These are phyloP conservation scores for Cercospora sp. DNA, from an alignment of 2,329 filamentous ascomycete genomes.

Conservation along the genomic window DNA sequence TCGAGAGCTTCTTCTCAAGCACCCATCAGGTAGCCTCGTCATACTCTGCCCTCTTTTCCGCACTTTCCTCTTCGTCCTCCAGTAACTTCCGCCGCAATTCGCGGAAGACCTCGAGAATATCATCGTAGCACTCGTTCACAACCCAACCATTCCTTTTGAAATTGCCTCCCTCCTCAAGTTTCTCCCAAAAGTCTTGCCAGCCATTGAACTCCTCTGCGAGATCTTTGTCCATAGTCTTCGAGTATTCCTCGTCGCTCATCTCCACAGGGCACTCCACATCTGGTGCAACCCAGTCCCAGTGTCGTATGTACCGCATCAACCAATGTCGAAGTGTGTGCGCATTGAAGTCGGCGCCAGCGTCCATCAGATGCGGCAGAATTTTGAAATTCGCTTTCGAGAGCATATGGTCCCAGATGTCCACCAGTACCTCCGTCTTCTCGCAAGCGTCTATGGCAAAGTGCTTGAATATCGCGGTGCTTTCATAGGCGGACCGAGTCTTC, in stretches of 20 bases:
- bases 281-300: neutral
- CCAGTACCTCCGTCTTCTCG: neutral
- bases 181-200: neutral
- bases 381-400: neutral
- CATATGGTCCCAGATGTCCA: neutral
- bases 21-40: neutral
- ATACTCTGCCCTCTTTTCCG: neutral
- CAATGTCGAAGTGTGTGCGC: neutral
- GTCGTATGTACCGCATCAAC: neutral
- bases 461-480: neutral
- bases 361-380: neutral
- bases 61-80: neutral
- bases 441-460: neutral
- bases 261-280: neutral
- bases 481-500: neutral
- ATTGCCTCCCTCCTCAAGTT: neutral
- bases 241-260: neutral
- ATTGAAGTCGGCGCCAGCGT: neutral
- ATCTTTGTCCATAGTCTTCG: neutral
- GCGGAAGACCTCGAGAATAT: slow-evolving; percentile 41
- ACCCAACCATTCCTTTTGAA: slow-evolving; percentile 43
- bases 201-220: neutral
- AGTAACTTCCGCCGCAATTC: slow-evolving; percentile 33
- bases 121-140: slow-evolving; percentile 40
- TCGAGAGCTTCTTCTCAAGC: neutral